Conservation (phyloP, 306 rosid genomes). For the Vigna angularis region DNA sequence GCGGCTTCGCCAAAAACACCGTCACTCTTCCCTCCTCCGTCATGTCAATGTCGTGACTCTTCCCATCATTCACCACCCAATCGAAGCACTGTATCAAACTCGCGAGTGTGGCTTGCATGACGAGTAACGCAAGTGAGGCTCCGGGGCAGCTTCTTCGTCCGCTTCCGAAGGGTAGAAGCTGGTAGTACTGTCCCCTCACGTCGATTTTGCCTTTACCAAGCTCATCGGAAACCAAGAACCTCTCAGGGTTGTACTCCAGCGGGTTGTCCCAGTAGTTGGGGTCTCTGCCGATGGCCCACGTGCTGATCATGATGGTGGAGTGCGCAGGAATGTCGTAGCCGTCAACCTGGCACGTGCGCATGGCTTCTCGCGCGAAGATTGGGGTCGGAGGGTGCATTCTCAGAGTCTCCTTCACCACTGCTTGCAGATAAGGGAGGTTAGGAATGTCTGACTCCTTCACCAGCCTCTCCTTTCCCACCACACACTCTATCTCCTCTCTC, state of each 20-base stretch:
- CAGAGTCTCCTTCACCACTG: slow-evolving; percentile 56
- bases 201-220: slow-evolving; percentile 40
- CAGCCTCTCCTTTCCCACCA: slow-evolving; percentile 47
- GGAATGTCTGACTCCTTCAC: slow-evolving; percentile 50
- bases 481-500: slow-evolving; percentile 57
- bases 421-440: slow-evolving; percentile 58
- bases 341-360: slow-evolving; percentile 39
- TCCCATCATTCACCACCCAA: slow-evolving; percentile 41
- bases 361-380: slow-evolving; percentile 52
- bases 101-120: slow-evolving; percentile 50
- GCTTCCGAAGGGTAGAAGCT: slow-evolving; percentile 61
- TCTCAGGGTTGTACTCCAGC: slow-evolving; percentile 51
- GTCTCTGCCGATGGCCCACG: slow-evolving; percentile 57
- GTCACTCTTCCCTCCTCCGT: neutral
- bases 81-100: slow-evolving; percentile 58
- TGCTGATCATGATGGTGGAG: slow-evolving; percentile 50
- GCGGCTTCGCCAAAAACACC: slow-evolving; percentile 44
- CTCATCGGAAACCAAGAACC: slow-evolving; percentile 42
- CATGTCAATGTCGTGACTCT: neutral
- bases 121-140: slow-evolving; percentile 53
- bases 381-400: slow-evolving; percentile 64
- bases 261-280: slow-evolving; percentile 52
- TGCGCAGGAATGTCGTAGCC: slow-evolving; percentile 47
- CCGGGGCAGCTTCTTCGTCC: slow-evolving; percentile 65
- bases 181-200: slow-evolving; percentile 58